These are phyloP conservation scores for Mycena kentingensis DNA, from an alignment of 768 basidiomycete genomes.

Conservation along the genomic window DNA sequence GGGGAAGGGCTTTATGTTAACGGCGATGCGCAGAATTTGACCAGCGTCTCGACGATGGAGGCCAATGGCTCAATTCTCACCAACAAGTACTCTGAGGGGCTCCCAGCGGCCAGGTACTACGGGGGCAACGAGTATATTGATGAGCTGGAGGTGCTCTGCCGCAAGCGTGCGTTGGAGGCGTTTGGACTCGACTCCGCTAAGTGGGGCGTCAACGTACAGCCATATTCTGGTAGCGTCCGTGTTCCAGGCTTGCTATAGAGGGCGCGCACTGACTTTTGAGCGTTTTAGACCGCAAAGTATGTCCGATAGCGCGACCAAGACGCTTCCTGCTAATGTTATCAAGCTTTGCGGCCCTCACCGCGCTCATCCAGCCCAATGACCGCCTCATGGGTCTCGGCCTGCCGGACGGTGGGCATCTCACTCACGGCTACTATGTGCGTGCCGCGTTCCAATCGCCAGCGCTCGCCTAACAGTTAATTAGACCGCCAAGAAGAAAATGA, in stretches of 20 bases:
- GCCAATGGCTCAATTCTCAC: constrained; percentile 98
- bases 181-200: constrained; percentile 91
- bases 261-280: constrained; percentile 20
- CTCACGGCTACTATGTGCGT: constrained; percentile 93
- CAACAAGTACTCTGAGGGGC: constrained; percentile 99
- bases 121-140: constrained; percentile 98
- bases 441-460: constrained; percentile 9
- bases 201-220: constrained; percentile 99
- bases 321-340: not conserved
- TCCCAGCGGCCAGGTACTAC: constrained; percentile 95
- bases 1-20: constrained; percentile 6
- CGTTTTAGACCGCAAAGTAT: constrained; percentile 79
- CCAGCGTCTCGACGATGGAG: constrained; percentile 93
- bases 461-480: constrained; percentile 30
- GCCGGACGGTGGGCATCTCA: constrained; percentile 95
- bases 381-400: constrained; percentile 98
- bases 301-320: constrained; percentile 27
- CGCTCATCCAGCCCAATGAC: constrained; percentile 94
- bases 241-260: not conserved
- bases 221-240: constrained; percentile 90
- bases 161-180: constrained; percentile 92
- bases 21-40: constrained; percentile 73
- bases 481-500: constrained; percentile 99
- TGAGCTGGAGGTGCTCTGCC: constrained; percentile 92
- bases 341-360: constrained; percentile 96